phyloP scores from a whole-genome alignment of 2,329 filamentous ascomycete species.

The Clarireedia monteithiana region DNA sequence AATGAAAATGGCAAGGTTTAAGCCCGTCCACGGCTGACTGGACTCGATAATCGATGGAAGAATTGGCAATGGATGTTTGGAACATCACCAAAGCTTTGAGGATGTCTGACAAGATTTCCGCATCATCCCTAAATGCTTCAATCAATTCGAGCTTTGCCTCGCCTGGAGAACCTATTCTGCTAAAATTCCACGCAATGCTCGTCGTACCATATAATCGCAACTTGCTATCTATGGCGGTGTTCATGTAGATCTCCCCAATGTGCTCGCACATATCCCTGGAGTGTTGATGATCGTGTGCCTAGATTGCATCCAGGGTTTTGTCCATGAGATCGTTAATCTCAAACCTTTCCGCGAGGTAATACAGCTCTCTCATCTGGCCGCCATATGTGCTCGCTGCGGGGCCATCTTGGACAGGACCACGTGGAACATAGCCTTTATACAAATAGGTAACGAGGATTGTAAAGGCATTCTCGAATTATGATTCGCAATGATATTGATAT shows the following conservation, averaged over 20 bases:
- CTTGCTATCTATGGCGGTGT: background rate
- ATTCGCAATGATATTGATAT: slow-evolving; percentile 7
- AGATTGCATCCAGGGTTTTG: slow-evolving; percentile 7
- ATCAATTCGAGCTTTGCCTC: background rate
- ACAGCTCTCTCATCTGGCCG: slow-evolving; percentile 3
- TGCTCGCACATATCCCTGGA: background rate
- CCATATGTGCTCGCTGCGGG: background rate
- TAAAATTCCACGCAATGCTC: slow-evolving; percentile 3
- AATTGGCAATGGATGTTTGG: background rate
- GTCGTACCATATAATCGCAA: background rate
- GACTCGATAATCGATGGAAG: background rate
- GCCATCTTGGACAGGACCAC: background rate
- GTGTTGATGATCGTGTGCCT: background rate
- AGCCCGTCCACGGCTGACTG: background rate
- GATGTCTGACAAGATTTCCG: slow-evolving; percentile 5
- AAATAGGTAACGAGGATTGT: slow-evolving; percentile 5
- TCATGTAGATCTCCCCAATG: slow-evolving; percentile 1
- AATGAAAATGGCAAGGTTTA: slow-evolving; percentile 4
- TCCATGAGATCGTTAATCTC: slow-evolving; percentile 8
- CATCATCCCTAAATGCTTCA: background rate
- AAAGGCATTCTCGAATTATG: slow-evolving; percentile 4
- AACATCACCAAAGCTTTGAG: background rate
- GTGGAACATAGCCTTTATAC: slow-evolving; percentile 5
- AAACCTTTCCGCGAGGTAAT: slow-evolving; percentile 7
- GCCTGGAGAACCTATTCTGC: background rate